phyloP scores from a whole-genome alignment of 179 eudicot species.

The Corrigiola litoralis region DNA sequence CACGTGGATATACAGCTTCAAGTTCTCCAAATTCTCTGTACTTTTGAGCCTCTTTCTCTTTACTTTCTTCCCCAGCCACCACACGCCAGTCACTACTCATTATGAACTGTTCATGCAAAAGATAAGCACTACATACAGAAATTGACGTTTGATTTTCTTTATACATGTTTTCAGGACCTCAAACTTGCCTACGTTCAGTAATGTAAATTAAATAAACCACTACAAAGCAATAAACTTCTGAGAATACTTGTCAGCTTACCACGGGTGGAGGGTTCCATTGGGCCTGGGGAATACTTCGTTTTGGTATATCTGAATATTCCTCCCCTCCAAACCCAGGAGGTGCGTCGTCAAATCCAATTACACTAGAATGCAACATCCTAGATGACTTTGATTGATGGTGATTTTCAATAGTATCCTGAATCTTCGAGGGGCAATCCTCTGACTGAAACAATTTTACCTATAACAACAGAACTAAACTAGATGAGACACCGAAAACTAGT shows the following conservation, averaged over 20 bases:
- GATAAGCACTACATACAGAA: constrained; percentile 2
- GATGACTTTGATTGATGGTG: constrained; percentile 14
- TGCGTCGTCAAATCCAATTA: constrained; percentile 11
- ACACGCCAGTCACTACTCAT: constrained; percentile 37
- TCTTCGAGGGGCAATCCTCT: constrained; percentile 25
- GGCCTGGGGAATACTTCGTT: constrained; percentile 25
- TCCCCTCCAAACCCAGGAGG: constrained; percentile 21
- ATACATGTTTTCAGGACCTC: background rate
- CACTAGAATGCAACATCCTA: constrained; percentile 6
- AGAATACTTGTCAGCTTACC: constrained; percentile 29
- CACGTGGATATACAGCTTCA: constrained; percentile 38
- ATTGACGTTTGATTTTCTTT: background rate
- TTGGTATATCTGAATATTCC: constrained; percentile 7
- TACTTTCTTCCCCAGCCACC: constrained; percentile 58
- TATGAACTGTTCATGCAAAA: constrained; percentile 33
- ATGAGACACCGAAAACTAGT: background rate
- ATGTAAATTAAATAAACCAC: background rate
- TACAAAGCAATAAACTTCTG: background rate
- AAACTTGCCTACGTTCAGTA: no score
- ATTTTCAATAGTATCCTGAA: constrained; percentile 19
- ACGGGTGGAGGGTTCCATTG: constrained; percentile 56
- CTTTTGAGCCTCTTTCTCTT: constrained; percentile 35
- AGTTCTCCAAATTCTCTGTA: constrained; percentile 31
- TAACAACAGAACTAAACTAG: background rate
- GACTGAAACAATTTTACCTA: constrained; percentile 26